These are phyloP conservation scores for Mortierella sp. DNA, from an alignment of 371 early-diverging fungal genomes.

Conservation along the genomic window DNA sequence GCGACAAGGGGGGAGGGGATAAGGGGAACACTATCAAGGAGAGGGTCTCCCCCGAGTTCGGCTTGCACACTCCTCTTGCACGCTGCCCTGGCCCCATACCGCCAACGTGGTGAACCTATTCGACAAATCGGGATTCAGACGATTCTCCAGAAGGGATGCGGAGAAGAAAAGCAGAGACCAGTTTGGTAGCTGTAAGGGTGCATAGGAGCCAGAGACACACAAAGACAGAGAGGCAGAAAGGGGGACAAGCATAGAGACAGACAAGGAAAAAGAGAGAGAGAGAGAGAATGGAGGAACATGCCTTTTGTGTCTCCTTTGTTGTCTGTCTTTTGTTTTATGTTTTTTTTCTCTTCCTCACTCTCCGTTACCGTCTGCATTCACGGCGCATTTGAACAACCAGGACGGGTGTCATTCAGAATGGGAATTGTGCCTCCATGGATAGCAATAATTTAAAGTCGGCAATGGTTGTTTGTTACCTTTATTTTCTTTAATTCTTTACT, in stretches of 20 bases:
- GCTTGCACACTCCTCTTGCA: neutral
- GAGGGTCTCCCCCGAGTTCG: neutral
- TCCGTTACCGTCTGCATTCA: neutral
- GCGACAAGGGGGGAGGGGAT: neutral
- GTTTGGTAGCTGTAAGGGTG: neutral
- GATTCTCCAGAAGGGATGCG: neutral
- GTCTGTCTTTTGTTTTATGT: neutral
- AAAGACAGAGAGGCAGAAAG: neutral
- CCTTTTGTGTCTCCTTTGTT: neutral
- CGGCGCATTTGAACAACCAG: neutral
- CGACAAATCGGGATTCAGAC: constrained; percentile 1
- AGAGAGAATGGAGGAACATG: neutral
- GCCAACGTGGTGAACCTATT: constrained; percentile 26
- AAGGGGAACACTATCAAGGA: constrained; percentile 1
- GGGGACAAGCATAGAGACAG: neutral
- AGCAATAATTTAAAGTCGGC: too few species aligned
- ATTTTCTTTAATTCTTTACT: too few species aligned
- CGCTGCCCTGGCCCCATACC: constrained; percentile 22
- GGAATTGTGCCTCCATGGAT: too few species aligned
- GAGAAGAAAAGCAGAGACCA: neutral
- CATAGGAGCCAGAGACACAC: neutral
- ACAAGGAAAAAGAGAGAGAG: neutral
- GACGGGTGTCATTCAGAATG: neutral
- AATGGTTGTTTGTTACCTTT: too few species aligned
- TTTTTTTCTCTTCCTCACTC: too few species aligned